Evolutionary conservation across 2,329 filamentous ascomycete species (phyloP), one percentile per base, ranked within the genome.

Genomic region (Claviceps spartinae): DNA sequence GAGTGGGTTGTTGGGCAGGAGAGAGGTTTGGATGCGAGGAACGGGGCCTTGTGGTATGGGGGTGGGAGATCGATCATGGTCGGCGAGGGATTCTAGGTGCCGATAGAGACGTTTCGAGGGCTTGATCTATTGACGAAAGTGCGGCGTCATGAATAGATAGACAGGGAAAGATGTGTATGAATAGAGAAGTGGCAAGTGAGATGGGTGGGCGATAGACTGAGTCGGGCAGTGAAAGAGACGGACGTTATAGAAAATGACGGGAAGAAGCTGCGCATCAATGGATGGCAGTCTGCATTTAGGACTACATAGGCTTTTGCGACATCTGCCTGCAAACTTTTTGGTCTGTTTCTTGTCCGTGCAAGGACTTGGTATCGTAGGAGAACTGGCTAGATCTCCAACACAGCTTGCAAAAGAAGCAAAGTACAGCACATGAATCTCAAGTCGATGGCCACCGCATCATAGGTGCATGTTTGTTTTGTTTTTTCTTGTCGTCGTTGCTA

Each of bases 1-100:
- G 85, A 93, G 62, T 96, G 91, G 89, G 71, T 86, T 24, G 82
- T 96, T n/a, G 90, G 91, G 0, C 80, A 94, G 60, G 88, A 91
- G 65, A 84, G 75, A 59, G 90, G 90, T 0, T 68, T 96, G 51
- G 86, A 91, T 61, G 81, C 81, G 54, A 78, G 87, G 45, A 79
- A 77, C 56, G 91, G 91, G 0, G 73, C 76, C 5, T 68, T 95
- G 45, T 97, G 90, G 89, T 96, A 95, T 69, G 91, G 85, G 38
- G 86, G 82, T 26, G 90, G 90, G 1, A 77, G 85, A 56, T 85
- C 81, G 3, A 74, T 95, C 54, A 69, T 75, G 61, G 51, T 75
- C 18, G 81, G 81, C 18, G 79, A 82, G 63, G 81, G 81, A 0
- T 83, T 82, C 62, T 83, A 51, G 30, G 0, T n/a, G 14, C 13